A percentile compares a stretch with the other conserved stretches of the same genome.
phyloP scores from a whole-genome alignment of 257 asterid species.

The Haberlea rhodopensis region DNA sequence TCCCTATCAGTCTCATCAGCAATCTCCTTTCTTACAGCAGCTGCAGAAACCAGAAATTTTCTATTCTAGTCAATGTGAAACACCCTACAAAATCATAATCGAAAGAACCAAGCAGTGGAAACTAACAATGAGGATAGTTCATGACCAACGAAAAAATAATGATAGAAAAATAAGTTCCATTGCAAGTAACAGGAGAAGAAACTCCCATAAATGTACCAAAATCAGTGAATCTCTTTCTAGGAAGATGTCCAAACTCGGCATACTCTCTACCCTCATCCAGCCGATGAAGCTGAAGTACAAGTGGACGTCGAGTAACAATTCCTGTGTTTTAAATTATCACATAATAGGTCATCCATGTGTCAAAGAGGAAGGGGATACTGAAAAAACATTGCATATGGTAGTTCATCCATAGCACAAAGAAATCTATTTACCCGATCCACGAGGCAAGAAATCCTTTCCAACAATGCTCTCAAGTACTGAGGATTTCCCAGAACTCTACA shows the following conservation, averaged over 20 bases:
- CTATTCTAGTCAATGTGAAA: neutral
- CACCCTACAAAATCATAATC: slow-evolving; percentile 4
- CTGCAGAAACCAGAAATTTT: slow-evolving; percentile 41
- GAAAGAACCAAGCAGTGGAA: slow-evolving; percentile 1
- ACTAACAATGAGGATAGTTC: neutral
- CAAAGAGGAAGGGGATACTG: neutral
- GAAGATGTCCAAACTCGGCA: slow-evolving; percentile 84
- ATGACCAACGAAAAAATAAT: slow-evolving; percentile 10
- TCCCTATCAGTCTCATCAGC: slow-evolving; percentile 96
- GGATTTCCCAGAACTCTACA: slow-evolving; percentile 96
- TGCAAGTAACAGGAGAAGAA: neutral
- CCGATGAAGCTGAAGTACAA: slow-evolving; percentile 78
- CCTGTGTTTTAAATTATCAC: slow-evolving; percentile 39
- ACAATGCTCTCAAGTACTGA: slow-evolving; percentile 97
- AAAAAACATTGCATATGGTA: neutral
- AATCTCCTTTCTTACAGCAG: slow-evolving; percentile 91
- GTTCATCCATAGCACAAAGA: slow-evolving; percentile 17
- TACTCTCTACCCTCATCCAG: slow-evolving; percentile 72
- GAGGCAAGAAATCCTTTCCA: slow-evolving; percentile 96
- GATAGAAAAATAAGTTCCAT: neutral
- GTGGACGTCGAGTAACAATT: slow-evolving; percentile 79
- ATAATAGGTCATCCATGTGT: neutral
- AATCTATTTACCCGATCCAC: slow-evolving; percentile 81
- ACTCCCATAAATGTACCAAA: slow-evolving; percentile 44
- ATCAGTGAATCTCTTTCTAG: slow-evolving; percentile 66